Conservation (phyloP, 495 filamentous ascomycete genomes). For the Rhizodiscina lignyota region DNA sequence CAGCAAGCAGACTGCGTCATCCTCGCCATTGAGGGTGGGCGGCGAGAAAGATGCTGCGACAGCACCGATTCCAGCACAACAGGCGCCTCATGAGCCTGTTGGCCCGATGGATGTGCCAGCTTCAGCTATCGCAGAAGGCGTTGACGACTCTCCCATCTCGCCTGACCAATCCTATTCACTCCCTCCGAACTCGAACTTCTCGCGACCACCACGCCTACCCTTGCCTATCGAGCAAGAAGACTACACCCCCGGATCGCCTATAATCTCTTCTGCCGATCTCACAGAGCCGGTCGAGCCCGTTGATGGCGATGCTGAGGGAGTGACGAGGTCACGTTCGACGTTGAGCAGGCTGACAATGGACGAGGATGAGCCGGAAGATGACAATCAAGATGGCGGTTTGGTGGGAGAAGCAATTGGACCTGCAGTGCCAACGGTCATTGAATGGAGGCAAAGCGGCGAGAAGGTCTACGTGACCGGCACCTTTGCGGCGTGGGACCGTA, state of each 20-base stretch:
- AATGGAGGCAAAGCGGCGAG: slow-evolving; percentile 64
- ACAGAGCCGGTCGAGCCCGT: slow-evolving; percentile 30
- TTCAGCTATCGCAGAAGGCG: not conserved
- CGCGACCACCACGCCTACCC: slow-evolving; percentile 70
- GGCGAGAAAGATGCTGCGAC: too few species aligned
- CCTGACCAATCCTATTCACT: slow-evolving; percentile 8
- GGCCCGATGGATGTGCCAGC: not conserved
- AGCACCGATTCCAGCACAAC: not conserved
- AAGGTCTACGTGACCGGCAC: slow-evolving; percentile 95
- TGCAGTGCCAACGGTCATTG: slow-evolving; percentile 62
- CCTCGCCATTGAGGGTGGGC: too few species aligned
- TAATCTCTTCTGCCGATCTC: slow-evolving; percentile 46
- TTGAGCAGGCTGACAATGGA: slow-evolving; percentile 56
- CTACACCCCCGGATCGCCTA: slow-evolving; percentile 73
- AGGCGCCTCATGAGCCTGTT: not conserved
- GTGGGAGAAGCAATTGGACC: slow-evolving; percentile 5
- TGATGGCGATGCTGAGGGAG: slow-evolving; percentile 25
- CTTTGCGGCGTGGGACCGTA: slow-evolving; percentile 88
- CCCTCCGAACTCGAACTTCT: slow-evolving; percentile 33
- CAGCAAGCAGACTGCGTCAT: slow-evolving; percentile 1
- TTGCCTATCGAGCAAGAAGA: slow-evolving; percentile 82
- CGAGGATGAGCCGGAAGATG: slow-evolving; percentile 65
- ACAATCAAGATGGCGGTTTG: slow-evolving; percentile 45
- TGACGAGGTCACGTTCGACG: slow-evolving; percentile 41
- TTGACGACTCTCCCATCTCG: not conserved